Percentiles rank a stretch among this genome's conserved stretches.
These are phyloP conservation scores for Prunus mume DNA, from an alignment of 306 rosid species.

Conservation along the genomic window DNA sequence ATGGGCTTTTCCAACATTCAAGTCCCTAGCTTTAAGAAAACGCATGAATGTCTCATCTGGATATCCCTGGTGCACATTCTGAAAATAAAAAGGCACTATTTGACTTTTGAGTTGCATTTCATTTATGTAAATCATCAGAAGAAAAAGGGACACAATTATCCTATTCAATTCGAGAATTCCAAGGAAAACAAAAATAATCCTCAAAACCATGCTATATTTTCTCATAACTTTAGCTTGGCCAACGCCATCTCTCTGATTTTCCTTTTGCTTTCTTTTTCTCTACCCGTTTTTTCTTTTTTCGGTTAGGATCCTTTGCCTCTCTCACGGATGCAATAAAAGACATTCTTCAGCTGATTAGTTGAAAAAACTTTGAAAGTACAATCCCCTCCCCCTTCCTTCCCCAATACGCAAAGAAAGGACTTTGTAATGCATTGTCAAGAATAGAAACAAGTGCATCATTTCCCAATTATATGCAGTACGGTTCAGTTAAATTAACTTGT, in stretches of 20 bases:
- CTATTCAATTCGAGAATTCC: not conserved
- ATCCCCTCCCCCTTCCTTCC: not conserved
- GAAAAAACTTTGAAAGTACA: not conserved
- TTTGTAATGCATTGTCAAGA: not conserved
- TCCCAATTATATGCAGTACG: constrained; percentile 3
- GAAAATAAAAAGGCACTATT: constrained; percentile 29
- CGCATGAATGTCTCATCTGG: constrained; percentile 58
- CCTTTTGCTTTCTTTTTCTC: not conserved
- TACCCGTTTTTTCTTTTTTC: not conserved
- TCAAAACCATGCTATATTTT: not conserved
- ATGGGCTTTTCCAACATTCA: constrained; percentile 80
- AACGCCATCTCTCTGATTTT: not conserved
- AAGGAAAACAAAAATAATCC: constrained; percentile 6
- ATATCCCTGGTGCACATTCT: constrained; percentile 84
- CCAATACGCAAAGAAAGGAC: not conserved
- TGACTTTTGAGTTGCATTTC: constrained; percentile 8
- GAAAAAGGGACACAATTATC: not conserved
- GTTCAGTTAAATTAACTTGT: not conserved
- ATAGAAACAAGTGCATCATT: not conserved
- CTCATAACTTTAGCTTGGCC: not conserved
- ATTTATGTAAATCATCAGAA: constrained; percentile 8
- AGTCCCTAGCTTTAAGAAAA: constrained; percentile 92
- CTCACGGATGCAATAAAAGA: not conserved
- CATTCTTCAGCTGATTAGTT: not conserved
- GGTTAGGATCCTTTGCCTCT: not conserved